phyloP scores from a whole-genome alignment of 805 yeast genomes.

The Kazachstania africana region DNA sequence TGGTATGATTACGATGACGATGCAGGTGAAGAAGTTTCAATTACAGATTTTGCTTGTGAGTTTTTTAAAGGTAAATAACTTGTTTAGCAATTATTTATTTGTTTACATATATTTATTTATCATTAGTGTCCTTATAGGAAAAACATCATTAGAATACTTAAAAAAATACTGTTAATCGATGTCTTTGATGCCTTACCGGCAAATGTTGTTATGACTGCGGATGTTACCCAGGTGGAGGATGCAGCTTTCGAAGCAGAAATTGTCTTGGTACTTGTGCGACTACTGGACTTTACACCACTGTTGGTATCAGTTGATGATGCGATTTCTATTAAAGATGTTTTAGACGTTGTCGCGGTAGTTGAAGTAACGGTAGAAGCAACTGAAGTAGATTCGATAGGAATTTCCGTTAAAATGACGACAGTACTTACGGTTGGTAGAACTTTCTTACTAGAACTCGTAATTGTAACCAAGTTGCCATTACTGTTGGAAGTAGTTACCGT shows the following conservation, averaged over 20 bases:
- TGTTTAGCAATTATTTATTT: background rate
- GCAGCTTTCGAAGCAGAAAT: background rate
- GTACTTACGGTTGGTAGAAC: constrained; percentile 4
- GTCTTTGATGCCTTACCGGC: constrained; percentile 4
- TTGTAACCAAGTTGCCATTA: constrained; percentile 4
- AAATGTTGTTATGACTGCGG: constrained; percentile 5
- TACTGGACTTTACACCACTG: too few species aligned
- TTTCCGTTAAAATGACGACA: constrained; percentile 1
- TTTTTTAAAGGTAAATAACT: constrained; percentile 30
- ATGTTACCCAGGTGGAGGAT: constrained; percentile 1
- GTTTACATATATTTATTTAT: background rate
- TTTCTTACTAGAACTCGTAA: constrained; percentile 5
- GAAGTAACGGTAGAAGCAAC: constrained; percentile 1
- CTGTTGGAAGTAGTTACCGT: constrained; percentile 4
- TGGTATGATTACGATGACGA: constrained; percentile 95
- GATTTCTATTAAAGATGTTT: background rate
- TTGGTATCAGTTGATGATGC: background rate
- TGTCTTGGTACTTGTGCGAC: background rate
- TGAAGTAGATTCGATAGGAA: constrained; percentile 3
- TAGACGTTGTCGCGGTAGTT: background rate
- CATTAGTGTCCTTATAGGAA: background rate
- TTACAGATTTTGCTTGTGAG: constrained; percentile 63
- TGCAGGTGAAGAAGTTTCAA: constrained; percentile 66
- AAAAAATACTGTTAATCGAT: too few species aligned
- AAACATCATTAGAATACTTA: background rate